Percentiles rank a stretch among this genome's conserved stretches.
phyloP scores from a whole-genome alignment of 1,284 basidiomycete genomes.

The Trichosporon coremiiforme region DNA sequence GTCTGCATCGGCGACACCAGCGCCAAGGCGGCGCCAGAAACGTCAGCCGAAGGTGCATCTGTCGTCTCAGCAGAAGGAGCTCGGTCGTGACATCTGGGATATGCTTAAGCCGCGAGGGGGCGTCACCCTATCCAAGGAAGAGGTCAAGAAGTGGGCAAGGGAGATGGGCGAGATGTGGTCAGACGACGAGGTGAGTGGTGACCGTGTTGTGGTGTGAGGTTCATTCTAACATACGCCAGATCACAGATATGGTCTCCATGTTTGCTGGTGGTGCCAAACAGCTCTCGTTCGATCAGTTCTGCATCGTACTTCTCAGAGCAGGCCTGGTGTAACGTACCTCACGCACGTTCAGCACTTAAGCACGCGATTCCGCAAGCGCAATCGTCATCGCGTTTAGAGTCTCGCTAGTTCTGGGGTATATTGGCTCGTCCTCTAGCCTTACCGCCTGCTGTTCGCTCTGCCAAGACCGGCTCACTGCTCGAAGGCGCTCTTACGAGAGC shows the following conservation, averaged over 20 bases:
- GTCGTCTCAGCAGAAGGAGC: conserved; percentile 42
- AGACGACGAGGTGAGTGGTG: conserved; percentile 54
- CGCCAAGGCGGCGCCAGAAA: conserved; percentile 15
- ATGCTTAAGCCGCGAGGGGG: conserved; percentile 43
- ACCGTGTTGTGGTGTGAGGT: too few species aligned
- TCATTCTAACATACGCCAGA: conserved; percentile 34
- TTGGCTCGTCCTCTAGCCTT: not conserved
- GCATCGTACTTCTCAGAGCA: conserved; percentile 49
- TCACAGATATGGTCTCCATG: conserved; percentile 55
- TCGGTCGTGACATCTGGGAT: conserved; percentile 50
- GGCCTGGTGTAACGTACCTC: conserved; percentile 42
- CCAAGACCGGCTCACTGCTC: too few species aligned
- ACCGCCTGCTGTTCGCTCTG: too few species aligned
- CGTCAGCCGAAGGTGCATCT: conserved; percentile 31
- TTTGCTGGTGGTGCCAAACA: conserved; percentile 47
- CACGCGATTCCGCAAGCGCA: not conserved
- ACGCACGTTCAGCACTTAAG: not conserved
- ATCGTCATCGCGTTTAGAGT: not conserved
- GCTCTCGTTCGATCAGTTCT: conserved; percentile 54
- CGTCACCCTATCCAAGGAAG: conserved; percentile 44
- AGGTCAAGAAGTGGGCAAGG: conserved; percentile 50
- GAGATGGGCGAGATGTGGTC: conserved; percentile 55
- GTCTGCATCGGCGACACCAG: conserved; percentile 12
- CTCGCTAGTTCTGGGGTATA: not conserved
- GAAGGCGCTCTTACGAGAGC: too few species aligned